Base-by-base conservation (phyloP, 495 filamentous ascomycete genomes). In the Podospora anserina region DNA sequence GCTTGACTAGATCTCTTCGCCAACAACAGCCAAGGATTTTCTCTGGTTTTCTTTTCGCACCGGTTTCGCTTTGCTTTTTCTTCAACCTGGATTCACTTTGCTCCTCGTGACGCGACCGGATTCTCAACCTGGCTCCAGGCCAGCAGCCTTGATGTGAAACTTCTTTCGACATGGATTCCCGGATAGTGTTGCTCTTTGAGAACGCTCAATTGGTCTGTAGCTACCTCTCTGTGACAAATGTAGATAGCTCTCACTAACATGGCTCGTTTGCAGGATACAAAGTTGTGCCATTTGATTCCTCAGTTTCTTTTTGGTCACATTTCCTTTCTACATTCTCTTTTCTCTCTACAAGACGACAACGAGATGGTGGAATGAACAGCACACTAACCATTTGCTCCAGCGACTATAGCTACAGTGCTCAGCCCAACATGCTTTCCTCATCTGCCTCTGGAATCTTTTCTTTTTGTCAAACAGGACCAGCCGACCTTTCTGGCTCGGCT, bases 381-480 rank as follows among this genome's bases (percentile, higher is more conserved):
- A 82, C 76, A 85, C 82, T 85, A 82, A 85, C 82, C 18, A 78
- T 74, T 63, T 75, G 39, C 76, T 79, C 69, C 78, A 83, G 82
- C 77, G 81, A 84, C 72, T 83, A 82, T 72, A 85, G 81, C 78
- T 80, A 79, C 30, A 44, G 30, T 74, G 77, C 78, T 55, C 82
- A 81, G 70, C 75, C 78, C 75, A 81, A 78, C 66, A 79, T 82
- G 78, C 73, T 83, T 78, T 76, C 80, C 72, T 78, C 80, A 75
- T 78, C 70, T 81, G 73, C 79, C 75, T 79, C 77, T 69, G 82
- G 78, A 71, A 79, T 81, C 76, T 82, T 83, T 83, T 82, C 79
- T 80, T 84, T 80, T 76, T 82, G 79, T 80, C 82, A 85, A 65
- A 82, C 82, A 79, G 82, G 78, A 83, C 82, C 81, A 79, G 74